A percentile compares a stretch with the other conserved stretches of the same genome.
These are phyloP conservation scores for Neckera pumila DNA, from an alignment of 225 moss, liverwort and hornwort genomes.

Conservation along the genomic window DNA sequence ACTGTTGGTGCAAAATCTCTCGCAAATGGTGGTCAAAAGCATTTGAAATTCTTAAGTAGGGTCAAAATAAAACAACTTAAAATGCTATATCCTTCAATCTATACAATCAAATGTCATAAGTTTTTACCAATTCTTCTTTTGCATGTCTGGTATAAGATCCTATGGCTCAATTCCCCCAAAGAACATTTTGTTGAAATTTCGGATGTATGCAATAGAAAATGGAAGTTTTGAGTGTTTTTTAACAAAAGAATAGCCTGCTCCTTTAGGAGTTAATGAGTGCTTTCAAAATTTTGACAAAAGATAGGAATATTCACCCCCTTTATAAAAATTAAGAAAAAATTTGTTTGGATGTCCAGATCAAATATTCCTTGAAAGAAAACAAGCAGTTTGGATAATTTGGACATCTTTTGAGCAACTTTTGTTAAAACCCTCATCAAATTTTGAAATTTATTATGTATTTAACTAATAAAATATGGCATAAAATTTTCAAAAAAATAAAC, in stretches of 20 bases:
- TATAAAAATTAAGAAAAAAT: neutral
- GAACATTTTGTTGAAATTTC: neutral
- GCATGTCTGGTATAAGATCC: neutral
- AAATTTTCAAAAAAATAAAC: neutral
- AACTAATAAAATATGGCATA: neutral
- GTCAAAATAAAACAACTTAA: neutral
- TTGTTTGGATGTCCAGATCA: neutral
- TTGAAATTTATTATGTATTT: neutral
- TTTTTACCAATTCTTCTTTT: neutral
- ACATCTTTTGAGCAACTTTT: neutral
- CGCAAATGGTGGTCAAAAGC: neutral
- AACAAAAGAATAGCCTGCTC: rapidly evolving
- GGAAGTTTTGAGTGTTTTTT: neutral
- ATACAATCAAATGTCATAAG: rapidly evolving
- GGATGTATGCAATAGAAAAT: neutral
- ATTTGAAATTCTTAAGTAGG: neutral
- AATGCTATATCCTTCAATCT: neutral
- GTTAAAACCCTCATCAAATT: rapidly evolving
- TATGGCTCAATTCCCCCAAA: rapidly evolving
- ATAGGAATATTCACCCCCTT: neutral
- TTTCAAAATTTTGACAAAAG: neutral
- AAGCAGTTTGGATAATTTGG: rapidly evolving
- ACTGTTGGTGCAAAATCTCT: too few relatives aligned
- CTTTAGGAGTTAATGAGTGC: rapidly evolving
- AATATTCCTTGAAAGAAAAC: rapidly evolving